Evolutionary conservation across 1,284 basidiomycete species (phyloP).

Genomic region (Athelia psychrophila): DNA sequence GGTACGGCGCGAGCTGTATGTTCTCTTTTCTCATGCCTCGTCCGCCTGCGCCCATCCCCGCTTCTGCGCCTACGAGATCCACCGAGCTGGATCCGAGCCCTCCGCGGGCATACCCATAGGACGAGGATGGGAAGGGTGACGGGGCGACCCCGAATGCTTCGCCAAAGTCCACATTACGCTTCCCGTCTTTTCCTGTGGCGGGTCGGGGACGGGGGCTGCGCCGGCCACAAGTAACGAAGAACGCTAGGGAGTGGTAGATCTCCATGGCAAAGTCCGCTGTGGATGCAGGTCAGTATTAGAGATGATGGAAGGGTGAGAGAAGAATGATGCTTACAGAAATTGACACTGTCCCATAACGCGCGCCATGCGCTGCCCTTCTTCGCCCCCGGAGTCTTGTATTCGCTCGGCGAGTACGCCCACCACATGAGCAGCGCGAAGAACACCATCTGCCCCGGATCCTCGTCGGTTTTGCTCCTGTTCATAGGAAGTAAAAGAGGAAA

Average conservation of each 20-base stretch:
- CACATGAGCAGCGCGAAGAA: constrained; percentile 75
- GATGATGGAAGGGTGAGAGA: constrained; percentile 6
- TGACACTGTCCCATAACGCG: constrained; percentile 78
- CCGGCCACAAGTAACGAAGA: constrained; percentile 49
- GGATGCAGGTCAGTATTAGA: background rate
- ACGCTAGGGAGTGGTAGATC: constrained; percentile 59
- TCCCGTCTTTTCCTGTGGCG: constrained; percentile 24
- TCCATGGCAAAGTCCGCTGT: constrained; percentile 65
- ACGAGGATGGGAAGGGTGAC: background rate
- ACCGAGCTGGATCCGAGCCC: constrained; percentile 12
- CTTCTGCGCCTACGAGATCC: constrained; percentile 11
- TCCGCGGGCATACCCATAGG: constrained; percentile 6
- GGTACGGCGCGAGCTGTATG: constrained; percentile 41
- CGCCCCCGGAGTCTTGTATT: constrained; percentile 48
- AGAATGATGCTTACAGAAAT: constrained; percentile 50
- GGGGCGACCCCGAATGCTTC: constrained; percentile 48
- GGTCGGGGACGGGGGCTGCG: constrained; percentile 46
- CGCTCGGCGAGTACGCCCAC: constrained; percentile 76
- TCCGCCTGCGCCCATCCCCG: constrained; percentile 8
- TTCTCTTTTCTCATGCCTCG: constrained; percentile 34
- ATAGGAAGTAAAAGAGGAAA: background rate
- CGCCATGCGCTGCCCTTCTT: constrained; percentile 52
- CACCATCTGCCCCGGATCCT: constrained; percentile 66
- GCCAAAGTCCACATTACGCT: constrained; percentile 37
- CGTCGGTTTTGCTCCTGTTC: no score